A percentile compares a stretch with the other conserved stretches of the same genome.
phyloP scores from a whole-genome alignment of 345 rosid genomes.

The Chamaenerion angustifolium region DNA sequence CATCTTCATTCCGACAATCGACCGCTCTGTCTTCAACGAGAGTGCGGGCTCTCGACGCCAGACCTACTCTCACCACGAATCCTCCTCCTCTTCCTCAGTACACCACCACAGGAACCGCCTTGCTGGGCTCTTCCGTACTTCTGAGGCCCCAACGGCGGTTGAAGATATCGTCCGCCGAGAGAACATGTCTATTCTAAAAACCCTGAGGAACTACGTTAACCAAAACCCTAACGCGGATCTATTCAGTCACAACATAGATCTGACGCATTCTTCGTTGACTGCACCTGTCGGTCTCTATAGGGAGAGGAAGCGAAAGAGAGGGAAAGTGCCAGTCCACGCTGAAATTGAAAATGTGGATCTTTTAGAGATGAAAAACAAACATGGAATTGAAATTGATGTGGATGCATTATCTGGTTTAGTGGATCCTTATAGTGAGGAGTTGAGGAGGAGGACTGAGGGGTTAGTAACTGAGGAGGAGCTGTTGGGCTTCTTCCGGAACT shows the following conservation, averaged over 20 bases:
- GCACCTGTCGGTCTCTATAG: slow-evolving; percentile 7
- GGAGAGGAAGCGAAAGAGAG: slow-evolving; percentile 52
- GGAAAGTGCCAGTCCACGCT: slow-evolving; percentile 29
- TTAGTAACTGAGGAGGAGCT: slow-evolving; percentile 41
- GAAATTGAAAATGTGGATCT: slow-evolving; percentile 6
- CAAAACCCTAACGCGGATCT: slow-evolving; percentile 37
- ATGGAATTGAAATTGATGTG: slow-evolving; percentile 38
- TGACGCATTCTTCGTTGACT: slow-evolving; percentile 10
- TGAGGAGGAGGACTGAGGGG: slow-evolving; percentile 46
- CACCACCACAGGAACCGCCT: slow-evolving; percentile 53
- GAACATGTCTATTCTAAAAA: slow-evolving; percentile 30
- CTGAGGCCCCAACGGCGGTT: slow-evolving; percentile 13
- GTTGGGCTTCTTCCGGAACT: slow-evolving; percentile 38
- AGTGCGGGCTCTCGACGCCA: slow-evolving; percentile 67
- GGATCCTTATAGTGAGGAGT: slow-evolving; percentile 44
- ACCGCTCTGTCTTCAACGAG: slow-evolving; percentile 54
- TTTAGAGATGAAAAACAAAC: slow-evolving; percentile 30
- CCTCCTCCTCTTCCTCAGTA: slow-evolving; percentile 15
- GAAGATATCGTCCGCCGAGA: slow-evolving; percentile 31
- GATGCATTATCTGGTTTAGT: slow-evolving; percentile 22
- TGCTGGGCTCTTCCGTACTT: slow-evolving; percentile 30
- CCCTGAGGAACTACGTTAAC: slow-evolving; percentile 31
- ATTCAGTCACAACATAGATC: slow-evolving; percentile 11
- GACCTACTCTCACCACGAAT: slow-evolving; percentile 39
- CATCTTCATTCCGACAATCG: slow-evolving; percentile 27